Base-by-base conservation (phyloP, 1,284 basidiomycete species). In the Ceratobasidium sp. region DNA sequence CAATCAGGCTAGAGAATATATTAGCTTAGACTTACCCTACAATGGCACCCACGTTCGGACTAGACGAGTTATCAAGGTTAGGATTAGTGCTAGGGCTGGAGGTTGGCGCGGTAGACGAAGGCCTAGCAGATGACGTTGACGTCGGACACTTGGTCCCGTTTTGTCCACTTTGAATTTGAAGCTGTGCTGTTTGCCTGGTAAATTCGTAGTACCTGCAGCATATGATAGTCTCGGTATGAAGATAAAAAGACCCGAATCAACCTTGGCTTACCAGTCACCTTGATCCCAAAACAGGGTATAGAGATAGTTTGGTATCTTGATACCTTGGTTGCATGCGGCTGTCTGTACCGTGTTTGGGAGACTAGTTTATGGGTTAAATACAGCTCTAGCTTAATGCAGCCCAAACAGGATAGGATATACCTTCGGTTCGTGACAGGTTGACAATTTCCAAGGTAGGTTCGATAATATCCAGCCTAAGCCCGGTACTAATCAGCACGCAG, bases 91-190 rank as follows among this genome's bases (percentile, higher is more conserved):
- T 33, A 33, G 33, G 33, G 33, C 33, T 33, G 33, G 33, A 33
- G 33, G 33, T 26, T 9, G 40, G 20, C 13, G 39, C 23, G 44
- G 42, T 53, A 9, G 66, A 26, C 28, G 68, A 18, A 23, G 26
- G 23, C 13, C 51, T n/a, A 12, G 68, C 68, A 12, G 68, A 53
- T 9, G 39, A 33, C 39, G 23, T 55, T 10, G 68, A 26, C 18
- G 46, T 56, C 40, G 39, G 13, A 40, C 70, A 61, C 15, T 33
- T 39, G 23, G 28, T 72, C 5, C 26, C 70, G 23, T 72, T 72
- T 20, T 72, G 40, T 23, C 70, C 70, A 23, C 70, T 72, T 53
- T 44, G 40, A 42, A 72, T 72, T 44, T 44, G 56, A 5, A 72
- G 70, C 40, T 60, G 56, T 23, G 70, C 70, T 12, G 70, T 60